Percentiles rank a stretch among this genome's conserved stretches.
phyloP scores from a whole-genome alignment of 2,329 filamentous ascomycete species.

The Cordyceps cicadae region DNA sequence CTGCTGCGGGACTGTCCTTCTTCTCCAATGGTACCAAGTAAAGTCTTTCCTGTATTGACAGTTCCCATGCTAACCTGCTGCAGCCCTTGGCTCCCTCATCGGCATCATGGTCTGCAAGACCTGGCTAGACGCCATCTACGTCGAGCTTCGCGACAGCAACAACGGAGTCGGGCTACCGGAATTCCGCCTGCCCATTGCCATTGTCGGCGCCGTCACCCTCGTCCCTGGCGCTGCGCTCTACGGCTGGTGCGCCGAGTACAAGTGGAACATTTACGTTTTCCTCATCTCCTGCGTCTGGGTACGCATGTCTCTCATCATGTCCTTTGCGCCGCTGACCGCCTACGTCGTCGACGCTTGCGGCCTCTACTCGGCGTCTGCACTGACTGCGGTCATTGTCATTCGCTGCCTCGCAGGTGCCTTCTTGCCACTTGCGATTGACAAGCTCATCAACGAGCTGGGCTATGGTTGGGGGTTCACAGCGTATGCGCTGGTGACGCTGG shows the following conservation, averaged over 20 bases:
- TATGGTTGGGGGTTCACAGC: constrained; percentile 3
- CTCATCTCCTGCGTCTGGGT: constrained; percentile 8
- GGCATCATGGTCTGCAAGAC: constrained; percentile 42
- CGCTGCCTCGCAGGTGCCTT: constrained; percentile 94
- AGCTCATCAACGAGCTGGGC: constrained; percentile 41
- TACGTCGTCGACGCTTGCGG: constrained; percentile 13
- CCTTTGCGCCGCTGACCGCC: constrained; percentile 9
- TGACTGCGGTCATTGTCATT: constrained; percentile 26
- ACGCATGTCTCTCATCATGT: constrained; percentile 11
- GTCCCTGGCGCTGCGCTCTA: constrained; percentile 8
- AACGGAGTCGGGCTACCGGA: constrained; percentile 40
- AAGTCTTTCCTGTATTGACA: not conserved
- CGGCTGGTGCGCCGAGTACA: constrained; percentile 11
- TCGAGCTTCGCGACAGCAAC: constrained; percentile 33
- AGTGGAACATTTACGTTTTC: constrained; percentile 5
- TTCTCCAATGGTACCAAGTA: constrained; percentile 5
- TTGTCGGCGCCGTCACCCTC: constrained; percentile 27
- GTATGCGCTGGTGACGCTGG: not conserved
- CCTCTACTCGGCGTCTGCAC: constrained; percentile 9
- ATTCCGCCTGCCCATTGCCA: constrained; percentile 43
- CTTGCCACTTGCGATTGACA: constrained; percentile 94
- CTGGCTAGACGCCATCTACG: constrained; percentile 45
- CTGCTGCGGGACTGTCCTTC: constrained; percentile 43
- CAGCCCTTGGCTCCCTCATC: constrained; percentile 40
- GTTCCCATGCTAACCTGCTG: not conserved